Conservation (phyloP, 75 land plant genomes). For the Cryptomeria japonica region DNA sequence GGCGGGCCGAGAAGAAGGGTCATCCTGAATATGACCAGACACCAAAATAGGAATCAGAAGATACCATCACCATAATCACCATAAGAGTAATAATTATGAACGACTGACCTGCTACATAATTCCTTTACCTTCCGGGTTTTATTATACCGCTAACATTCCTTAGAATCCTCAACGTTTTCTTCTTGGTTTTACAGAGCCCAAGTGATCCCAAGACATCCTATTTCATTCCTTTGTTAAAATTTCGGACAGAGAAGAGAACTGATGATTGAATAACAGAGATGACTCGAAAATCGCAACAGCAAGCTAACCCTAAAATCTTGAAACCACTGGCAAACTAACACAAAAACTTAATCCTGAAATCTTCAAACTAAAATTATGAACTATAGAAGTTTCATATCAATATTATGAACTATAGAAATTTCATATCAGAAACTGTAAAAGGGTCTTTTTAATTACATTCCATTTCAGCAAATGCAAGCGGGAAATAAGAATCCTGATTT, state of each 20-base stretch:
- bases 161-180: constrained; percentile 51
- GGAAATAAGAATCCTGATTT: neutral
- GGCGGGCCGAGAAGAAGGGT: constrained; percentile 80
- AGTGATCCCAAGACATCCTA: neutral
- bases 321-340: too few species aligned
- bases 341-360: too few species aligned
- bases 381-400: too few species aligned
- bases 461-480: neutral
- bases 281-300: too few species aligned
- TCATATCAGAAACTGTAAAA: too few species aligned
- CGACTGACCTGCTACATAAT: too few species aligned
- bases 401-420: too few species aligned
- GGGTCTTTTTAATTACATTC: neutral
- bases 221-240: too few species aligned
- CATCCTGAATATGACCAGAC: constrained; percentile 40
- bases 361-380: too few species aligned
- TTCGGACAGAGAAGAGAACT: too few species aligned
- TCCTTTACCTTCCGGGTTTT: constrained; percentile 61
- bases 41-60: neutral
- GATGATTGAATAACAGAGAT: too few species aligned
- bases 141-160: constrained; percentile 71
- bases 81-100: neutral
- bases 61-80: neutral
- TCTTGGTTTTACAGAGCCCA: constrained; percentile 30
- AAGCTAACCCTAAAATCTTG: too few species aligned